Percentiles rank a stretch among this genome's conserved stretches.
These are phyloP conservation scores for Cryphonectria japonica DNA, from an alignment of 2,329 filamentous ascomycete genomes.

Conservation along the genomic window DNA sequence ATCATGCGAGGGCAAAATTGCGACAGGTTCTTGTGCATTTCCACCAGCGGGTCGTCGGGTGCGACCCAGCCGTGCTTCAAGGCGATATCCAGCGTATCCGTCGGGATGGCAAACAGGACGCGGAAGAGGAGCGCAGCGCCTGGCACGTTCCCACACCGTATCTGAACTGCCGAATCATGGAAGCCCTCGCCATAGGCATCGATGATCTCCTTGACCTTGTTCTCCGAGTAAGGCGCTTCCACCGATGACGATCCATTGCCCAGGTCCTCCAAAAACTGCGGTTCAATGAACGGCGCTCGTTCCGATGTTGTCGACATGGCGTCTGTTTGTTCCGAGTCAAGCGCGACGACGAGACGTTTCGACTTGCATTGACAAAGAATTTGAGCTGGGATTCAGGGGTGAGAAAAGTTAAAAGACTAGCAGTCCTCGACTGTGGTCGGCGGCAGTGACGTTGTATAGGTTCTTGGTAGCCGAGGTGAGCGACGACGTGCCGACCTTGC, in stretches of 20 bases:
- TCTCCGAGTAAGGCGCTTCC: slow-evolving; percentile 16
- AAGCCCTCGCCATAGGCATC: slow-evolving; percentile 25
- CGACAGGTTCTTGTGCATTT: slow-evolving; percentile 8
- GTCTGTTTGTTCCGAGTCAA: not conserved
- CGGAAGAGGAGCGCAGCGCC: slow-evolving; percentile 21
- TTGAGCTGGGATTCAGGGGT: not conserved
- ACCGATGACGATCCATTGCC: slow-evolving; percentile 15
- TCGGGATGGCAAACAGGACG: slow-evolving; percentile 23
- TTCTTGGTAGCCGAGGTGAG: not conserved
- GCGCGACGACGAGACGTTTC: not conserved
- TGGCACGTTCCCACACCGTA: slow-evolving; percentile 13
- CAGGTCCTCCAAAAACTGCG: slow-evolving; percentile 27
- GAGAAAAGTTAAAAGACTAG: not conserved
- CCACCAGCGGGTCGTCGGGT: slow-evolving; percentile 19
- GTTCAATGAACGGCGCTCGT: slow-evolving; percentile 26
- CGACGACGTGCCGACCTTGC: not conserved
- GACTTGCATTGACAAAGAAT: not conserved
- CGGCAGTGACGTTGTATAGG: not conserved
- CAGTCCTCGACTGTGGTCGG: not conserved
- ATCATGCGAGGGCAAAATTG: slow-evolving; percentile 17
- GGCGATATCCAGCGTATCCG: slow-evolving; percentile 25
- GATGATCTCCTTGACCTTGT: slow-evolving; percentile 20
- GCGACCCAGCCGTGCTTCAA: slow-evolving; percentile 19
- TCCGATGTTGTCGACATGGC: slow-evolving; percentile 27
- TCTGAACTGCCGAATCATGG: slow-evolving; percentile 26